phyloP scores from a whole-genome alignment of 345 rosid species.

The Populus alba region DNA sequence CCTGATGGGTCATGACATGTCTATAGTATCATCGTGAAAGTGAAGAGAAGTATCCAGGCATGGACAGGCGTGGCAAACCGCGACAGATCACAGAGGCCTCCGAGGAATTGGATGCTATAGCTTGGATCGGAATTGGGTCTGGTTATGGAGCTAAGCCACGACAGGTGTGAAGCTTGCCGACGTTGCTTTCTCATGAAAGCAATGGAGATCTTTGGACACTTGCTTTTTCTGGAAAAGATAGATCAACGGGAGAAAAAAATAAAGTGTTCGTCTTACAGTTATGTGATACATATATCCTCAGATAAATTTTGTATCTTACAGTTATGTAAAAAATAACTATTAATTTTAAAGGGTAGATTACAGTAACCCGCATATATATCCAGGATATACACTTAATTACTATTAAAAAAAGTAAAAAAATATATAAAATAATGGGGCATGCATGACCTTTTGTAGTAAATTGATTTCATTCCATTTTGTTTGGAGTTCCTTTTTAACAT shows the following conservation, averaged over 20 bases:
- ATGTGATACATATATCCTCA: too few relatives aligned
- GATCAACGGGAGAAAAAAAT: not conserved
- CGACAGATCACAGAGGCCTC: not conserved
- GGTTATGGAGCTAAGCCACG: not conserved
- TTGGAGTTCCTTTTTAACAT: too few relatives aligned
- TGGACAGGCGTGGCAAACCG: not conserved
- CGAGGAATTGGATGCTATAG: not conserved
- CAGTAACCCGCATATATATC: too few relatives aligned
- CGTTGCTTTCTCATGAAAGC: not conserved
- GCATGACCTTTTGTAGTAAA: too few relatives aligned
- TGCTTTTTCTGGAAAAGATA: not conserved
- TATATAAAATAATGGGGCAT: too few relatives aligned
- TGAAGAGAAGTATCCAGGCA: constrained; percentile 14
- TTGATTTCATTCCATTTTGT: too few relatives aligned
- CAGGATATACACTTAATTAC: too few relatives aligned
- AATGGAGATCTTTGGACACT: not conserved
- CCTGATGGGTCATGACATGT: constrained; percentile 18
- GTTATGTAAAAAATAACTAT: too few relatives aligned
- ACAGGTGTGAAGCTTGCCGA: constrained; percentile 1
- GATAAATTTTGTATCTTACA: too few relatives aligned
- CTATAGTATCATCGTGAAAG: not conserved
- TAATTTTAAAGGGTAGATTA: too few relatives aligned
- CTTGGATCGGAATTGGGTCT: not conserved
- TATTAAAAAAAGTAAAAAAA: too few relatives aligned
- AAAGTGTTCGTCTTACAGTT: too few relatives aligned